Conservation (phyloP, 2,329 filamentous ascomycete genomes). For the Trichoderma arundinaceum region DNA sequence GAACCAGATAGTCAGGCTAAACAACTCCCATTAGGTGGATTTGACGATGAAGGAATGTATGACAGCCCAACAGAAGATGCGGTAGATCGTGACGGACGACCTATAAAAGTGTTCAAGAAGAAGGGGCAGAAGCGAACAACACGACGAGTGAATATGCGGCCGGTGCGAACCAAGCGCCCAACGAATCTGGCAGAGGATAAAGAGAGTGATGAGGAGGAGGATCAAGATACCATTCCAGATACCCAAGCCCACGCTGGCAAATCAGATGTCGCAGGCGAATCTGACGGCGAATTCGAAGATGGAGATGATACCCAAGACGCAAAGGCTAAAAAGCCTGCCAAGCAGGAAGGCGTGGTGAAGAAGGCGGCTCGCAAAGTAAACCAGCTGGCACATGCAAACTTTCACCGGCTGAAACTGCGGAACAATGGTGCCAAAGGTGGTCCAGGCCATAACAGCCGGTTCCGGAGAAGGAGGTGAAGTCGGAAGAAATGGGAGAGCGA, state of each 20-base stretch:
- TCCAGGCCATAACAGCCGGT: conserved; percentile 61
- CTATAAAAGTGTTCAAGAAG: conserved; percentile 75
- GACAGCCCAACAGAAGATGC: conserved; percentile 59
- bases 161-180: conserved; percentile 57
- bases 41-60: conserved; percentile 66
- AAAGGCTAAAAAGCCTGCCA: conserved; percentile 35
- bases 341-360: conserved; percentile 54
- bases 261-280: conserved; percentile 30
- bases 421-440: conserved; percentile 68
- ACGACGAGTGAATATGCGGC: conserved; percentile 67
- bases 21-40: conserved; percentile 61
- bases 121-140: conserved; percentile 83
- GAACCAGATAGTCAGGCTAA: conserved; percentile 52
- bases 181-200: conserved; percentile 35
- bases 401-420: conserved; percentile 67
- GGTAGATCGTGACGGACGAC: conserved; percentile 61
- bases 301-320: conserved; percentile 33
- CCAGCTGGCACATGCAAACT: conserved; percentile 69
- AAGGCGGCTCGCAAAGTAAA: conserved; percentile 65
- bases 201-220: conserved; percentile 42
- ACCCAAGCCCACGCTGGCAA: conserved; percentile 37
- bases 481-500: background rate
- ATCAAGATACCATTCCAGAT: conserved; percentile 42
- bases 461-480: conserved; percentile 54
- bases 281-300: conserved; percentile 34